Percentiles rank a stretch among this genome's conserved stretches.
Conservation (phyloP, 306 rosid species). For the Arachis stenosperma region DNA sequence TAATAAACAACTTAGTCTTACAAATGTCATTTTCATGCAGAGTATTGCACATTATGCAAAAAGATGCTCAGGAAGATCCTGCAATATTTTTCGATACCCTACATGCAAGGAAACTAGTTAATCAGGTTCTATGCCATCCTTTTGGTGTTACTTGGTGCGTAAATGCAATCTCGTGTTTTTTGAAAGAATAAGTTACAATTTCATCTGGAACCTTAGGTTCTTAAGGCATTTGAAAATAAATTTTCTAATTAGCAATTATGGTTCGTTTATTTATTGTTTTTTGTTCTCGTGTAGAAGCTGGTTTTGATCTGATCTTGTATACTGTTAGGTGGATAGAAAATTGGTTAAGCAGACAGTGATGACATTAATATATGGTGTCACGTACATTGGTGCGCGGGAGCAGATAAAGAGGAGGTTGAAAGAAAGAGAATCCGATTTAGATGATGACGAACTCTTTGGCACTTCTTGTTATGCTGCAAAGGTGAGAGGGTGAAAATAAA, state of each 20-base stretch:
- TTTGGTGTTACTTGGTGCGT: conserved; percentile 29
- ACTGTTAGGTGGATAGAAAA: conserved; percentile 83
- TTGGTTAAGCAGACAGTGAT: conserved; percentile 99
- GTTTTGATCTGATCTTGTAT: conserved; percentile 44
- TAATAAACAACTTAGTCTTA: conserved; percentile 26
- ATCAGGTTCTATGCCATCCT: conserved; percentile 64
- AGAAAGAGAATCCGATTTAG: conserved; percentile 66
- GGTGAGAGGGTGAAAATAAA: conserved; percentile 52
- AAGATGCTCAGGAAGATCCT: conserved; percentile 82
- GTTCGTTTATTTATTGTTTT: conserved; percentile 4
- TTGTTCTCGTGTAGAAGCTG: conserved; percentile 34
- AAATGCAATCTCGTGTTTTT: conserved; percentile 11
- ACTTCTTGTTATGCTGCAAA: conserved; percentile 94
- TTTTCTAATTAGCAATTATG: conserved; percentile 12
- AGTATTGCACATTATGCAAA: conserved; percentile 68
- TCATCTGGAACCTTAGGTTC: conserved; percentile 19
- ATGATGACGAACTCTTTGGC: conserved; percentile 64
- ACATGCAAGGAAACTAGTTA: conserved; percentile 62
- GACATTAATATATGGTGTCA: conserved; percentile 99
- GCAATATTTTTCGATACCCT: conserved; percentile 68
- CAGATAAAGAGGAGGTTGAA: conserved; percentile 92
- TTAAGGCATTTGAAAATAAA: conserved; percentile 10
- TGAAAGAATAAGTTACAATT: conserved; percentile 11
- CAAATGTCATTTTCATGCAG: conserved; percentile 52
- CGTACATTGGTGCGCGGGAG: conserved; percentile 91